Percentiles rank a stretch among this genome's conserved stretches.
Conservation (phyloP, 228 moss, liverwort and hornwort species). For the Sphagnum fallax region DNA sequence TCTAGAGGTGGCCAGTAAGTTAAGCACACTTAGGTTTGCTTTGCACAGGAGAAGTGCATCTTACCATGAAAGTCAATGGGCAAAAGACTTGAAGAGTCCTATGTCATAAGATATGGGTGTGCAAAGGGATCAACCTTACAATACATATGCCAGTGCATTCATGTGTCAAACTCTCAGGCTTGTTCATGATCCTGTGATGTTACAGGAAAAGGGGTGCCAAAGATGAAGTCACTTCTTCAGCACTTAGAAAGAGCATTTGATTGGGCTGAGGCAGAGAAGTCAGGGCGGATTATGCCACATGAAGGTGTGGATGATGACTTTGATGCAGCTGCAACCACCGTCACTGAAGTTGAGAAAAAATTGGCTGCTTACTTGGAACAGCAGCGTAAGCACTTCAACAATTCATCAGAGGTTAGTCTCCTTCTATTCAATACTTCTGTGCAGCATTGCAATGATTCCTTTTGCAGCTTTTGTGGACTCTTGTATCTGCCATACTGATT, state of each 20-base stretch:
- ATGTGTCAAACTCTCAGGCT: too few species aligned
- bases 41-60: too few species aligned
- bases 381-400: slow-evolving; percentile 69
- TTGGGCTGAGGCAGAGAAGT: slow-evolving; percentile 79
- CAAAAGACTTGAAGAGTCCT: too few species aligned
- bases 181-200: too few species aligned
- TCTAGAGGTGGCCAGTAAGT: too few species aligned
- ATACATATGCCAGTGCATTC: too few species aligned
- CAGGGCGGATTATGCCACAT: slow-evolving; percentile 77
- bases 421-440: neutral
- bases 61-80: too few species aligned
- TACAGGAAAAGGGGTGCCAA: slow-evolving; percentile 70
- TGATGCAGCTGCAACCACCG: slow-evolving; percentile 62
- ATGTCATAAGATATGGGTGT: too few species aligned
- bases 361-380: slow-evolving; percentile 65
- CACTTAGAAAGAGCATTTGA: slow-evolving; percentile 85
- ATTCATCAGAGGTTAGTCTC: slow-evolving; percentile 55
- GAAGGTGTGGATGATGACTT: slow-evolving; percentile 80
- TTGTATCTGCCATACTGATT: neutral
- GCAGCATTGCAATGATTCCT: neutral
- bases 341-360: slow-evolving; percentile 46
- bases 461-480: neutral
- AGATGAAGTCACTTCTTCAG: slow-evolving; percentile 57
- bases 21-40: too few species aligned
- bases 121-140: too few species aligned